A percentile compares a stretch with the other conserved stretches of the same genome.
Evolutionary conservation across 1,139 yeast genomes (phyloP).

Genomic region (Pneumocystis carinii): DNA sequence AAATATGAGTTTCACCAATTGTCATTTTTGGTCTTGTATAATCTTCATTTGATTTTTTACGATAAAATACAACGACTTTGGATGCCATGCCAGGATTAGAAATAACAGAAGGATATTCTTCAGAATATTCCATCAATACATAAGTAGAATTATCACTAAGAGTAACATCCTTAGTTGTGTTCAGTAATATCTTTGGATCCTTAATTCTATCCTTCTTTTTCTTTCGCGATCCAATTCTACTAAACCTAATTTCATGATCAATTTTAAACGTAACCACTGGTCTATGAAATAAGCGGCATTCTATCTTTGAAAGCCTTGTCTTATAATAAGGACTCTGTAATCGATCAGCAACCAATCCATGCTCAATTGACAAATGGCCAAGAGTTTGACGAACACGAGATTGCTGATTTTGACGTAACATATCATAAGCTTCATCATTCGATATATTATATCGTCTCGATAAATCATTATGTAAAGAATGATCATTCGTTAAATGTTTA

Average conservation of each 20-base stretch:
- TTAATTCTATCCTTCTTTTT: conserved; percentile 82
- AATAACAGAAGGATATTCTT: conserved; percentile 69
- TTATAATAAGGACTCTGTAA: conserved; percentile 85
- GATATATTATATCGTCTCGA: conserved; percentile 58
- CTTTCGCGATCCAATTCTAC: conserved; percentile 65
- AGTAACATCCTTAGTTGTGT: conserved; percentile 60
- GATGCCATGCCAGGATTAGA: conserved; percentile 95
- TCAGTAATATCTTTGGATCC: conserved; percentile 42
- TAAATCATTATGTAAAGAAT: conserved; percentile 10
- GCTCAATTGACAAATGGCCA: conserved; percentile 82
- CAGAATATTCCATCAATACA: conserved; percentile 75
- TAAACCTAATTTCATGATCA: conserved; percentile 60
- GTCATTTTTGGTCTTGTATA: conserved; percentile 73
- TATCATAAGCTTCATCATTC: conserved; percentile 74
- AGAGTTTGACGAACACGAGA: conserved; percentile 86
- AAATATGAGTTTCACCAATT: conserved; percentile 87
- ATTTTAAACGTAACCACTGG: conserved; percentile 63
- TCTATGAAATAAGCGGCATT: conserved; percentile 68
- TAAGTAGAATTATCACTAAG: conserved; percentile 69
- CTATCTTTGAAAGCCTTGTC: conserved; percentile 54
- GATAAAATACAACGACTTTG: conserved; percentile 78
- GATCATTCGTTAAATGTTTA: background rate
- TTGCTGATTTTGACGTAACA: conserved; percentile 71
- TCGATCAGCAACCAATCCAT: conserved; percentile 72
- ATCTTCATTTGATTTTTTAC: conserved; percentile 73